Base-by-base conservation (phyloP, 768 basidiomycete genomes). In the Trametes gibbosa region DNA sequence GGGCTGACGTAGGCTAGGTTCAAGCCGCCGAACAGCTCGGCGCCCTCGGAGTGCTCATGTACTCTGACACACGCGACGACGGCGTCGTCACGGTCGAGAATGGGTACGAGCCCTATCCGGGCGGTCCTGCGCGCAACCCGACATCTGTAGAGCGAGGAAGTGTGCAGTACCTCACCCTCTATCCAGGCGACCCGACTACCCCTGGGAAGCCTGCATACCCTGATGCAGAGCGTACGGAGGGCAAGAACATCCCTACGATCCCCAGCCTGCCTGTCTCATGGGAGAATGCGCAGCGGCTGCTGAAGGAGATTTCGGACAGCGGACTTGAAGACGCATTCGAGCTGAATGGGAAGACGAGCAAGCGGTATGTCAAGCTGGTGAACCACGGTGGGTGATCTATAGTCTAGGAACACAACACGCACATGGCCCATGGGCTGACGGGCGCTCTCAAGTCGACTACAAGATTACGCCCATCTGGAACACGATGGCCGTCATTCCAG, bases 391-490 rank as follows among this genome's bases (percentile, higher is more conserved):
- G 23, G 29, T 32, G 29, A 32, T 32, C 10, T 5, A 10, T 32
- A 5, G 5, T 32, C 29, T 4, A 10, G 29, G 29, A 32, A 4
- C 29, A 10, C 5, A 32, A 32, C 29, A 32, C 10, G 85, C 14
- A 13, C 3, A 23, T 37, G 19, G 5, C 64, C 77, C 21, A 19
- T 14, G 17, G 17, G 23, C 81, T 39, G 23, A 27, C 32, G 41
- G 46, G 17, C 5, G 5, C 52, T 37, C 16, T n/a, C 49, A 49
- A 85, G 90, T 95, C 39, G 80, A 92, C 56, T 84, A 80, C n/a
- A 84, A 86, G 66, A 82, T 95, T 13, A 94, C 81, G 3, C 91
- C 93, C 17, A 92, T 96, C 49, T 95, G 92, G 92, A 97, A 95
- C 73, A 79, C 84, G 16, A 90, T 90, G 83, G 87, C 81, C 9